These are phyloP conservation scores for Colletotrichum sp. DNA, from an alignment of 2,329 filamentous ascomycete genomes.

Conservation along the genomic window DNA sequence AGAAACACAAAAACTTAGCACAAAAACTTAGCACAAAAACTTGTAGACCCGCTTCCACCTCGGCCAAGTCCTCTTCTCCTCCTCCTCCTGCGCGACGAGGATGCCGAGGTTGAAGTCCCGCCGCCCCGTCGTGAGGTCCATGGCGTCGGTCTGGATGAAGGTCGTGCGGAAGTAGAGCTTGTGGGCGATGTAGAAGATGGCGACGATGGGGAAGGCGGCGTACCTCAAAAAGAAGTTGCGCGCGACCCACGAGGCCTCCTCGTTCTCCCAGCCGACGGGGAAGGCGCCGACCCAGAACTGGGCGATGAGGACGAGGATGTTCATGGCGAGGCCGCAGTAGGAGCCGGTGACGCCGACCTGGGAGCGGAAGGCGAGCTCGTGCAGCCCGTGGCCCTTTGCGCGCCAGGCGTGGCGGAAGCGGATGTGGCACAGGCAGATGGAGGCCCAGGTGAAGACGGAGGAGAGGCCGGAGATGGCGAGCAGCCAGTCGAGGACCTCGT, in stretches of 20 bases:
- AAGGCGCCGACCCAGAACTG: constrained; percentile 90
- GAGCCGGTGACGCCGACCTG: constrained; percentile 82
- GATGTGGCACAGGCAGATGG: constrained; percentile 90
- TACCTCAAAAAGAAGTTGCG: constrained; percentile 77
- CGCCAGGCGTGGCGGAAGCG: constrained; percentile 87
- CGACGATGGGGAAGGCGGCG: constrained; percentile 72
- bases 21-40: constrained; percentile 63
- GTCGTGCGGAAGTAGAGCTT: constrained; percentile 77
- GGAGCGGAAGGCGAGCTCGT: constrained; percentile 81
- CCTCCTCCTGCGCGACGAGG: constrained; percentile 79
- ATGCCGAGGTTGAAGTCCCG: constrained; percentile 83
- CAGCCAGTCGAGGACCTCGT: constrained; percentile 76
- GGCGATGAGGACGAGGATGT: constrained; percentile 75
- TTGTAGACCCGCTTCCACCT: constrained; percentile 79
- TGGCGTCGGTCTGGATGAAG: constrained; percentile 71
- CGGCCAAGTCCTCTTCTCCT: constrained; percentile 76
- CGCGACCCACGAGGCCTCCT: constrained; percentile 51
- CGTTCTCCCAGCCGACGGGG: constrained; percentile 65
- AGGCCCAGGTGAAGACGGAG: constrained; percentile 79
- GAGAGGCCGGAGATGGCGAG: constrained; percentile 73
- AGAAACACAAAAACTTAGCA: too few relatives aligned
- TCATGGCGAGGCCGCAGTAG: constrained; percentile 79
- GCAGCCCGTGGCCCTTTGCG: constrained; percentile 69
- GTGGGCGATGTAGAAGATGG: constrained; percentile 73
- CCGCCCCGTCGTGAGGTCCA: constrained; percentile 87